Evolutionary conservation across 257 asterid species (phyloP), one percentile per base, ranked within the genome.

Genomic region (Nyctanthes arbortristis): DNA sequence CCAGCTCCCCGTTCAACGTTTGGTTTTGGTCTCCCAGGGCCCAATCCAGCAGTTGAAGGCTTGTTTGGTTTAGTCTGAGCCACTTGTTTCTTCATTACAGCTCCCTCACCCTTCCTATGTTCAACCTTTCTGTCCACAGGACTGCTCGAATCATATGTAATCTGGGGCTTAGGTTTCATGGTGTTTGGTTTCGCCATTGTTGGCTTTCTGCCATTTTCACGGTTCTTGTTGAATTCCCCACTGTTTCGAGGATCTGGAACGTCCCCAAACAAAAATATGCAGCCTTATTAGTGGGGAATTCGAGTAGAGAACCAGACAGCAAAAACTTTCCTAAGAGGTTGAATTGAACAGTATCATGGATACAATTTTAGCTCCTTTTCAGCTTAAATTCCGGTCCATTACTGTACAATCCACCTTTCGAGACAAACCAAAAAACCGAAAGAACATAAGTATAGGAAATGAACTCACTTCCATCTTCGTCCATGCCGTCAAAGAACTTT

Each of bases 381-480:
- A 7, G 2, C 56, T 47, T n/a, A n/a, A 47, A 47, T 47, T 20
- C 1, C 6, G 56, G 56, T 43, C 5, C 54, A 43, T 4, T 9
- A 36, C 7, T n/a, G 4, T 47, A 47, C 56, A 47, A 47, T 47
- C 27, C 28, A 47, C 27, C 28, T 0, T 18, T n/a, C 56, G 27
- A 47, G 7, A 47, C 28, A 47, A 73, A 62, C 70, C 27, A 40
- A 59, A 34, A 47, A 73, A 62, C 70, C 27, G 33, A 59, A 34
- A 74, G 73, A 74, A 49, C 58, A 64, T 59, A 61, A 59, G 74
- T 67, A 63, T 28, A 58, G 25, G 69, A 65, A 32, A 62, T 71
- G 70, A 76, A 82, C 87, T 82, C 81, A 82, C 87, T 82, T 79
- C 87, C 87, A 57, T 82, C 84, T 49, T 79, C 84, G 29, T 82